Percentiles rank a stretch among this genome's conserved stretches.
phyloP scores from a whole-genome alignment of 2,329 filamentous ascomycete species.

The Chaetoscypha palmicola region DNA sequence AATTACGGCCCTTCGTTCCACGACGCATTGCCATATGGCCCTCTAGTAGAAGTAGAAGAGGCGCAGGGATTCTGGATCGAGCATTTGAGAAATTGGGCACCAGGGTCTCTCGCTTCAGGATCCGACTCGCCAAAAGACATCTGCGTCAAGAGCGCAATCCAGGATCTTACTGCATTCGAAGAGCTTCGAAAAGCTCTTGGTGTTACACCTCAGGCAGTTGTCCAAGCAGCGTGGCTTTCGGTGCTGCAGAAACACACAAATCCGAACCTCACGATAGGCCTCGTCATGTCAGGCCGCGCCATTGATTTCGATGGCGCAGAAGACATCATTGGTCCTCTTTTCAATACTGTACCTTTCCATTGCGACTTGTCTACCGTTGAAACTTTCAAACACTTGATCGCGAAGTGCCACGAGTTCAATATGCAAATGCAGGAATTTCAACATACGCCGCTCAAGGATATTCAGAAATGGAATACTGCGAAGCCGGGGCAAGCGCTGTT shows the following conservation, averaged over 20 bases:
- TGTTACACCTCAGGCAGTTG: constrained; percentile 71
- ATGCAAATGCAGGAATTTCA: constrained; percentile 63
- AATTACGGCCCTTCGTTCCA: constrained; percentile 50
- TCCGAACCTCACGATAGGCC: constrained; percentile 48
- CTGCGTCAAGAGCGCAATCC: constrained; percentile 27
- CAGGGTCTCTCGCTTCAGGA: constrained; percentile 10
- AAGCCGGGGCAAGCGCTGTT: constrained; percentile 54
- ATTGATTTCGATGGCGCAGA: constrained; percentile 62
- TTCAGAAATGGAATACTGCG: constrained; percentile 69
- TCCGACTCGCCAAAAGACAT: constrained; percentile 16
- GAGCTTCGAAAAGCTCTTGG: constrained; percentile 49
- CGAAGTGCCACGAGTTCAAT: constrained; percentile 64
- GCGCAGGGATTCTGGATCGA: constrained; percentile 59
- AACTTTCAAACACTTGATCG: constrained; percentile 55
- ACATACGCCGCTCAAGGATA: constrained; percentile 68
- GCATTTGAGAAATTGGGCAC: constrained; percentile 23
- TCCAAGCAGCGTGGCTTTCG: constrained; percentile 68
- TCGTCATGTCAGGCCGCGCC: constrained; percentile 72
- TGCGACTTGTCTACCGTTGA: constrained; percentile 37
- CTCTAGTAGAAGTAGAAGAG: constrained; percentile 44
- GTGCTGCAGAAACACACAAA: constrained; percentile 48
- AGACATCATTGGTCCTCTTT: constrained; percentile 69
- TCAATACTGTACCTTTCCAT: constrained; percentile 80
- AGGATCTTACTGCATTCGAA: constrained; percentile 40
- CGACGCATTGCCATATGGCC: constrained; percentile 62